phyloP scores from a whole-genome alignment of 2,329 filamentous ascomycete species.

The Triangularia setosa region DNA sequence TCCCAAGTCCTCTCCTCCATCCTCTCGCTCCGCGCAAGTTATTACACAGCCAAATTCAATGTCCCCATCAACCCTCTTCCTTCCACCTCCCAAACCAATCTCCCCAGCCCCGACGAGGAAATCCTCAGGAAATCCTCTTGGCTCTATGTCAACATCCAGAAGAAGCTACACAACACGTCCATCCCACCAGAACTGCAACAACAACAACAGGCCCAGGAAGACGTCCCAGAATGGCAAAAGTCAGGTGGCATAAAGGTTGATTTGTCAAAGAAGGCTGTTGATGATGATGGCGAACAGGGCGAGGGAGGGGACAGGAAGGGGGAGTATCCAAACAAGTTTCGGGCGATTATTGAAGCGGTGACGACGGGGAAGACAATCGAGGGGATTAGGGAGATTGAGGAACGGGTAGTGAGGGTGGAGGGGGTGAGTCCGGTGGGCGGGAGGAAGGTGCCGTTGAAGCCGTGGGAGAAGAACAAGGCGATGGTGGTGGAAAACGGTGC shows the following conservation, averaged over 20 bases:
- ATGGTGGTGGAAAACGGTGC: not conserved
- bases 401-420: constrained; percentile 69
- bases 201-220: not conserved
- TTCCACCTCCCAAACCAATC: constrained; percentile 17
- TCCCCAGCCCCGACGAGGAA: constrained; percentile 15
- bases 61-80: constrained; percentile 17
- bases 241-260: constrained; percentile 44
- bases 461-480: constrained; percentile 67
- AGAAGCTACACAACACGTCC: not conserved
- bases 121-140: constrained; percentile 25
- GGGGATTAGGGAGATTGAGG: constrained; percentile 81
- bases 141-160: constrained; percentile 24
- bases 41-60: constrained; percentile 24
- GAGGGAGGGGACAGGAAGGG: constrained; percentile 21
- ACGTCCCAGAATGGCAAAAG: constrained; percentile 43
- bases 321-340: constrained; percentile 76
- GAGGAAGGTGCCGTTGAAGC: constrained; percentile 52
- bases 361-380: constrained; percentile 78
- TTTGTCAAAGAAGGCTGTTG: constrained; percentile 41
- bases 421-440: constrained; percentile 49
- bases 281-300: constrained; percentile 5
- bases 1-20: constrained; percentile 47
- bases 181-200: not conserved
- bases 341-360: constrained; percentile 80
- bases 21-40: constrained; percentile 54